phyloP scores from a whole-genome alignment of 202 grass and related monocot genomes.

The Panicum hallii region DNA sequence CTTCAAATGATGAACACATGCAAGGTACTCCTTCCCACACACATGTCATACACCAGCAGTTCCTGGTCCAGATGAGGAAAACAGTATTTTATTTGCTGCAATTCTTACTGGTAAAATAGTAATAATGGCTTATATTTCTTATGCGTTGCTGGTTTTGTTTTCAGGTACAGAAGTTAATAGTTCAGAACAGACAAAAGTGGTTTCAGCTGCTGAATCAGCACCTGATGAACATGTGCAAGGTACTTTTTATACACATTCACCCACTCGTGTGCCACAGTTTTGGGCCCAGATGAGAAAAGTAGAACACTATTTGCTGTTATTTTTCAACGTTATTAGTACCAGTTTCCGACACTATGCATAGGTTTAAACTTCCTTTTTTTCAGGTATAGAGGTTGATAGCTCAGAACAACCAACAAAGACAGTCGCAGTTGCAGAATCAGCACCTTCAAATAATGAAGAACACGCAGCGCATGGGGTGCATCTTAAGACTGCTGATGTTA shows the following conservation, averaged over 20 bases:
- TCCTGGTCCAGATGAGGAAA: neutral
- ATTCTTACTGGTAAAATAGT: neutral
- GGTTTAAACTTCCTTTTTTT: conserved; percentile 7
- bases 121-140: neutral
- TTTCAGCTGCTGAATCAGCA: conserved; percentile 35
- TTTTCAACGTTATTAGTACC: conserved; percentile 15
- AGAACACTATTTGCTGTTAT: neutral
- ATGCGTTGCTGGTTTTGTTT: conserved; percentile 19
- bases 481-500: conserved; percentile 33
- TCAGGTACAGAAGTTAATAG: conserved; percentile 40
- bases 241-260: neutral
- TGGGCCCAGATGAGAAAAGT: neutral
- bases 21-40: conserved; percentile 40
- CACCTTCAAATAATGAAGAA: conserved; percentile 37
- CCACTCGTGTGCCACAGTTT: neutral
- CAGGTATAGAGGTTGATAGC: conserved; percentile 37
- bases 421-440: conserved; percentile 30
- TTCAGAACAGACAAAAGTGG: conserved; percentile 23
- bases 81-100: neutral
- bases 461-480: conserved; percentile 32
- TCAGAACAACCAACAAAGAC: conserved; percentile 40
- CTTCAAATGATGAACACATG: conserved; percentile 40
- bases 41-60: neutral
- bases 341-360: neutral
- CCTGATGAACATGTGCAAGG: conserved; percentile 42